phyloP scores from a whole-genome alignment of 108 stramenopile genomes.

The Skeletonema potamos region DNA sequence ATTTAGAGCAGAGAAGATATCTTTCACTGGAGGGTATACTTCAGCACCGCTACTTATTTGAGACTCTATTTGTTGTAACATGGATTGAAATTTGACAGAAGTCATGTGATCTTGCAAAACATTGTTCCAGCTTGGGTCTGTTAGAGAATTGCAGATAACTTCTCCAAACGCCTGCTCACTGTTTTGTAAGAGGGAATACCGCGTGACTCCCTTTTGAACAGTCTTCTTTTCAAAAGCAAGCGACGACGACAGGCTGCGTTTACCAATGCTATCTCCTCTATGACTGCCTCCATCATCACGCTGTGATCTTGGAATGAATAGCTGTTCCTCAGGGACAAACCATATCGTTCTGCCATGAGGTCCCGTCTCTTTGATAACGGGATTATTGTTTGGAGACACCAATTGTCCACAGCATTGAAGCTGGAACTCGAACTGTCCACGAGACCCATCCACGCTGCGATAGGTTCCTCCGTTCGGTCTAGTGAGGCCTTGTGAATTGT shows the following conservation, averaged over 20 bases:
- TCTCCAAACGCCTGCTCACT: conserved; percentile 2
- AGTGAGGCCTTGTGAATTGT: conserved; percentile 62
- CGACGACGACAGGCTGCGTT: not conserved
- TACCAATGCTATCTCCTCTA: not conserved
- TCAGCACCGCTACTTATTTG: conserved; percentile 33
- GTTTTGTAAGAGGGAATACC: not conserved
- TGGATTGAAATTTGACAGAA: conserved; percentile 44
- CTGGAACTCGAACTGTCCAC: conserved; percentile 66
- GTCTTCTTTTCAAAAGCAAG: not conserved
- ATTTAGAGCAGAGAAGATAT: conserved; percentile 92
- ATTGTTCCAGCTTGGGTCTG: conserved; percentile 59
- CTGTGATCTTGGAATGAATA: conserved; percentile 57
- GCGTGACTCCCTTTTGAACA: not conserved
- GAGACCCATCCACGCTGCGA: conserved; percentile 48
- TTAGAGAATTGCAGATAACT: conserved; percentile 38
- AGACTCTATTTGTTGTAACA: conserved; percentile 26
- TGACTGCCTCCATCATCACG: conserved; percentile 4
- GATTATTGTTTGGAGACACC: conserved; percentile 52
- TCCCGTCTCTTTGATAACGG: conserved; percentile 63
- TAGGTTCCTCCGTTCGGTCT: conserved; percentile 54
- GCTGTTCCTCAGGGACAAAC: conserved; percentile 71
- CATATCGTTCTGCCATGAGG: conserved; percentile 83
- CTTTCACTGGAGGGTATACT: conserved; percentile 84
- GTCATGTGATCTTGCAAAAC: conserved; percentile 37
- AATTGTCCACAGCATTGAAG: conserved; percentile 75